Evolutionary conservation across 768 basidiomycete species (phyloP), one percentile per base, ranked within the genome.

Genomic region (Cystobasidiopsis lactophilus): DNA sequence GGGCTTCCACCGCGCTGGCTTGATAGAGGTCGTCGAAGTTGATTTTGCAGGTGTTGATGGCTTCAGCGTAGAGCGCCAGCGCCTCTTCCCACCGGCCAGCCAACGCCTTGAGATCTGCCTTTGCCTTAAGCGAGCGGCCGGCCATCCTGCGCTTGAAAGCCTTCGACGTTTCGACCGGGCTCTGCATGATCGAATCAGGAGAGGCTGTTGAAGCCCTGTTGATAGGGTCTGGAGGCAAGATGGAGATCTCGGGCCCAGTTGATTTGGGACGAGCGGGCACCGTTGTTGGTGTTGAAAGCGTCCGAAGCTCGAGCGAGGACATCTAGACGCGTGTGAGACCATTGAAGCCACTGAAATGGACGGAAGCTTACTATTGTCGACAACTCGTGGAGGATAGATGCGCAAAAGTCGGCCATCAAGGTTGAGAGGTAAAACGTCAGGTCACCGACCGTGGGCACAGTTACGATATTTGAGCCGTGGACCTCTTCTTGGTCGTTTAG

Each of bases 361-460:
- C 23, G 13, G n/a, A n/a, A n/a, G 45, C 50, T 13, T 59, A 93
- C 91, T 70, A 93, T 65, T 35, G 76, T 74, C 35, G 85, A 81
- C 59, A 96, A 80, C 65, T 85, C 85, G 21, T 76, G 76, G 23
- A 98, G 70, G 46, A 95, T 75, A 56, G 80, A 77, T 31, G 86
- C 85, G 59, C 85, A 88, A 19, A 93, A 67, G 62, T 86, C 85
- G 18, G 85, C 85, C 52, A 98, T 67, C 39, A 95, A 68, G 18
- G 85, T 85, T 29, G 84, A 83, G 51, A 96, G 73, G 64, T 89
- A 88, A 29, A 85, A 66, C 59, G 77, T 80, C 65, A 85, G 83
- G 61, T 89, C 85, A 5, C 81, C 82, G 59, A 78, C 74, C 57
- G 74, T 76, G 2, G 86, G 88, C 46, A 93, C 82, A 26, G 84